Evolutionary conservation across 1,139 yeast species (phyloP), one percentile per base, ranked within the genome.

Genomic region (Williopsis jadinii): DNA sequence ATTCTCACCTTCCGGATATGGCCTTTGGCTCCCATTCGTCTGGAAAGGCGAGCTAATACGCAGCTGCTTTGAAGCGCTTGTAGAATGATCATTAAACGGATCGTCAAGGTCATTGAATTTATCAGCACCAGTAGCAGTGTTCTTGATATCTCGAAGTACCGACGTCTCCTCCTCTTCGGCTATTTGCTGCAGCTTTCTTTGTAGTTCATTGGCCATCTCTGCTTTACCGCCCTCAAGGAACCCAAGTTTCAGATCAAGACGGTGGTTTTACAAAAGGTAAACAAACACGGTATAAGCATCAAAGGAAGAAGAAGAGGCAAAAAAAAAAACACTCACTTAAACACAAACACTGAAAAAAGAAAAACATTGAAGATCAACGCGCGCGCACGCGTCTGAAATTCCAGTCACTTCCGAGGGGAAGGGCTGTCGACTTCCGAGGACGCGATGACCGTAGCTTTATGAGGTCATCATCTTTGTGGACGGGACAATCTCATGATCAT

Each of bases 21-120:
- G 24, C 24, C 24, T 19, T 19, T 19, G 24, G 6, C 24, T 19
- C 24, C 24, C 24, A 19, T 19, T 19, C 6, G 24, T 19, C 24
- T 19, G 24, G 30, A 45, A 44, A 2, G 47, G 49, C 9, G 47
- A 38, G 27, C 41, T 43, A 11, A 44, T 44, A 35, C 31, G 35
- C 31, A 43, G 41, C 39, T 37, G 41, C 38, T 42, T 46, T 9
- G 24, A 19, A 19, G 31, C 9, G 6, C 28, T 28, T 14, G 41
- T 35, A 9, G 38, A 39, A 2, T 33, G 34, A 26, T 44, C 47
- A 12, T 37, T 24, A 30, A 46, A 46, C 3, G 48, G 49, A 36
- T 42, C 33, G 13, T 37, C 42, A n/a, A 28, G 40, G 12, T 26
- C 41, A 30, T 13, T 31, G 33, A 6, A 26, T 12, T 28, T 35